Conservation (phyloP, 768 basidiomycete species). For the Suillus subalutaceus region DNA sequence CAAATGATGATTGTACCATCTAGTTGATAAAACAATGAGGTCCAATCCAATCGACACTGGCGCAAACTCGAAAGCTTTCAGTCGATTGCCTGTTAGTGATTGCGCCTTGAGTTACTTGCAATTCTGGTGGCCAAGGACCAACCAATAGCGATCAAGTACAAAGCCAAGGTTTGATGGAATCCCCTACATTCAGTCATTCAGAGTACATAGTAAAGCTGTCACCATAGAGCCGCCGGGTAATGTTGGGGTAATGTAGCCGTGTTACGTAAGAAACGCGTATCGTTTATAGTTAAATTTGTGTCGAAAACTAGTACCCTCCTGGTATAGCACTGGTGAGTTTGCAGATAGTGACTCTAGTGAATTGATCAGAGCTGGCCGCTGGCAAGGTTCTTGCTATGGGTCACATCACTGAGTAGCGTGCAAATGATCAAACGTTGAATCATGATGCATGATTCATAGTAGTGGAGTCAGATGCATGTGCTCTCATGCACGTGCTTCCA, state of each 20-base stretch:
- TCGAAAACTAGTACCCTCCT: too few relatives aligned
- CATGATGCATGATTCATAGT: not conserved
- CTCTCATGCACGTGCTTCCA: not conserved
- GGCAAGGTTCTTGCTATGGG: not conserved
- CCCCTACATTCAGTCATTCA: not conserved
- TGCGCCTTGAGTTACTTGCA: not conserved
- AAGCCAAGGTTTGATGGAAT: not conserved
- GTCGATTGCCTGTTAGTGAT: not conserved
- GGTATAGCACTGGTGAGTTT: too few relatives aligned
- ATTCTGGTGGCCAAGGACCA: not conserved
- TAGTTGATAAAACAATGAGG: not conserved
- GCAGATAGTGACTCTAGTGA: not conserved
- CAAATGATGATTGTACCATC: not conserved
- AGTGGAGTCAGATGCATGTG: not conserved
- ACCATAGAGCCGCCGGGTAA: not conserved
- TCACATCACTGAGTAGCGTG: not conserved
- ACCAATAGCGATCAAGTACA: not conserved
- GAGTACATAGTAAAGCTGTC: not conserved
- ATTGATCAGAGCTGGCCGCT: not conserved
- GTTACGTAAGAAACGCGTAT: not conserved
- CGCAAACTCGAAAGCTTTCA: not conserved
- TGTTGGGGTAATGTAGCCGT: not conserved
- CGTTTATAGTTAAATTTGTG: not conserved
- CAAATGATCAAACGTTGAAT: not conserved
- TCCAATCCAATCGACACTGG: not conserved